Percentiles rank a stretch among this genome's conserved stretches.
Evolutionary conservation across 2,329 filamentous ascomycete species (phyloP).

Genomic region (Sporothrix mexicana): DNA sequence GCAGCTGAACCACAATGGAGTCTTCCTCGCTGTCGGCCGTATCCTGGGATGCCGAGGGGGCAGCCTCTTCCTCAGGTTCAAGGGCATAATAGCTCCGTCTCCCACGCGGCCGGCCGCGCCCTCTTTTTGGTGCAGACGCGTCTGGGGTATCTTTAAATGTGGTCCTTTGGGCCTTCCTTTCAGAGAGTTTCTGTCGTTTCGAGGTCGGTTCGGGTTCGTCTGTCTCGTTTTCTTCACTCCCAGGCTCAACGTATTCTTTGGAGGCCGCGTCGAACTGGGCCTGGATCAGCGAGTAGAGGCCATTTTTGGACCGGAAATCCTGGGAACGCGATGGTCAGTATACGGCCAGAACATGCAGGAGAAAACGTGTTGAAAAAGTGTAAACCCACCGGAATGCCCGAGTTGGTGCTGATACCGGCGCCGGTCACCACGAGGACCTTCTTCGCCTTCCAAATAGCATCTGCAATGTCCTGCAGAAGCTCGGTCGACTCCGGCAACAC

Average conservation of each 20-base stretch:
- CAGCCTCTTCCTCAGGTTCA: not conserved
- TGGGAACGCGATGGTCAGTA: slow-evolving; percentile 44
- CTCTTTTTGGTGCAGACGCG: not conserved
- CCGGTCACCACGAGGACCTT: slow-evolving; percentile 76
- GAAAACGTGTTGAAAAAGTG: not conserved
- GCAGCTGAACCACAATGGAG: slow-evolving; percentile 34
- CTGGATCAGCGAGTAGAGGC: slow-evolving; percentile 74
- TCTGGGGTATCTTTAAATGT: not conserved
- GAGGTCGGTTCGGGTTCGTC: slow-evolving; percentile 34
- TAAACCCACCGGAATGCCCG: slow-evolving; percentile 69
- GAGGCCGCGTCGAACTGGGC: slow-evolving; percentile 66
- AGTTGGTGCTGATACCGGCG: slow-evolving; percentile 77
- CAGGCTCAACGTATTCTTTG: slow-evolving; percentile 35
- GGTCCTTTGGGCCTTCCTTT: not conserved
- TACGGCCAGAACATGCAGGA: not conserved
- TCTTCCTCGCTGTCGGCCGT: not conserved
- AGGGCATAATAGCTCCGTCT: not conserved
- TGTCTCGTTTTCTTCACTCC: slow-evolving; percentile 10
- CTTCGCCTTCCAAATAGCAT: slow-evolving; percentile 66
- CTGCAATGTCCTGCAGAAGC: slow-evolving; percentile 68
- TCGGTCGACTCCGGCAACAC: slow-evolving; percentile 58
- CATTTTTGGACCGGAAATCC: slow-evolving; percentile 76
- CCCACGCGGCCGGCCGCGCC: not conserved
- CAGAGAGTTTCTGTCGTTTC: slow-evolving; percentile 47
- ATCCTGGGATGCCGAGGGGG: not conserved